Conservation (phyloP, 495 filamentous ascomycete genomes). For the Apiosordaria backusii region DNA sequence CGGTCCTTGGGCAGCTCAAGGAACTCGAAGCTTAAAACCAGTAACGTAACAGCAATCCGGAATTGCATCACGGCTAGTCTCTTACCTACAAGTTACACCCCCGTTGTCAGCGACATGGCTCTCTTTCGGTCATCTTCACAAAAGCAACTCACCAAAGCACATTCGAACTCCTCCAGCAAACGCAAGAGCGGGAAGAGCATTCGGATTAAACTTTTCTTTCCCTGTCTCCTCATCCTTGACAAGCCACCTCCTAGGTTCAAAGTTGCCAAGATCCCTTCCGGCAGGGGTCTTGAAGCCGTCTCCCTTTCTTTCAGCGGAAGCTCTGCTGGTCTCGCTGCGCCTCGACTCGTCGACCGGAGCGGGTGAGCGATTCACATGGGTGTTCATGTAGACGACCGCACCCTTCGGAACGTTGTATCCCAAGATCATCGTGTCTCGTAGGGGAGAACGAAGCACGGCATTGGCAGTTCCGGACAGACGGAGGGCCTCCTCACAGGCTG, state of each 20-base stretch:
- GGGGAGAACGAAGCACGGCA: slow-evolving; percentile 26
- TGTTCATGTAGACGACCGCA: slow-evolving; percentile 27
- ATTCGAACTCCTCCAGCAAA: slow-evolving; percentile 28
- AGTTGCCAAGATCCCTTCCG: slow-evolving; percentile 24
- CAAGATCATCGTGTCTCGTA: slow-evolving; percentile 33
- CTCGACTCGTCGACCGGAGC: slow-evolving; percentile 23
- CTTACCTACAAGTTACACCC: slow-evolving; percentile 10
- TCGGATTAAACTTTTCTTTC: slow-evolving; percentile 28
- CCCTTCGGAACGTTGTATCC: slow-evolving; percentile 38
- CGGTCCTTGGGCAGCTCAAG: slow-evolving; percentile 26
- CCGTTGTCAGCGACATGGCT: background rate
- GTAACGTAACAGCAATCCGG: slow-evolving; percentile 27
- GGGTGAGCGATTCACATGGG: slow-evolving; percentile 19
- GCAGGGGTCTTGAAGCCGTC: slow-evolving; percentile 18
- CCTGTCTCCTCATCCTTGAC: slow-evolving; percentile 21
- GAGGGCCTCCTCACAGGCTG: slow-evolving; percentile 33
- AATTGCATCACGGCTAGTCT: slow-evolving; percentile 30
- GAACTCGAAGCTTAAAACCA: slow-evolving; percentile 28
- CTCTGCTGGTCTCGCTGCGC: slow-evolving; percentile 23
- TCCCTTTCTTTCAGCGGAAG: slow-evolving; percentile 21
- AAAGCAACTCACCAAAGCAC: slow-evolving; percentile 23
- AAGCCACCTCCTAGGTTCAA: slow-evolving; percentile 35
- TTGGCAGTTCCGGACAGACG: slow-evolving; percentile 26
- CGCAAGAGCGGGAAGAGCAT: slow-evolving; percentile 21
- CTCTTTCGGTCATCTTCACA: background rate